These are phyloP conservation scores for Phaeodactylum tricornutum DNA, from an alignment of 108 stramenopile genomes.

Conservation along the genomic window DNA sequence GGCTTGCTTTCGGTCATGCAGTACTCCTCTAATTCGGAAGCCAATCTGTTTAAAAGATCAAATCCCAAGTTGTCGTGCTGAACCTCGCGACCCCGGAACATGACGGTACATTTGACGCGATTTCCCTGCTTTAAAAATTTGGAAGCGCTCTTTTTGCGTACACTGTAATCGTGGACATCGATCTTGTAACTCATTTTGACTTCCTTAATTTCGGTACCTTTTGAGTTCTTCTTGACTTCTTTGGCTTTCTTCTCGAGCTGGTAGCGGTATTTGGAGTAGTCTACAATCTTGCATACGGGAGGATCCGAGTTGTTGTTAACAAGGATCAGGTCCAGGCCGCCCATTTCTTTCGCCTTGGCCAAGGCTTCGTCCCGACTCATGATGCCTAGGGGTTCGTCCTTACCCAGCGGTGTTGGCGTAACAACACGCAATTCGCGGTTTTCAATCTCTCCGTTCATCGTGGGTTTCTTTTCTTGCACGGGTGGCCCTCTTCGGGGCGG, in stretches of 20 bases:
- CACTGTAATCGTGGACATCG: constrained; percentile 90
- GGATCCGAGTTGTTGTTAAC: constrained; percentile 86
- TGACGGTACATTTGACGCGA: constrained; percentile 75
- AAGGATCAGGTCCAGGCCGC: constrained; percentile 81
- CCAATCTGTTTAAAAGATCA: constrained; percentile 56
- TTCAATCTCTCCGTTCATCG: constrained; percentile 75
- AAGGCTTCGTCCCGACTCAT: constrained; percentile 81
- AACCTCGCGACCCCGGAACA: constrained; percentile 75
- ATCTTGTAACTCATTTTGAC: constrained; percentile 97
- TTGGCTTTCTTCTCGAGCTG: constrained; percentile 87
- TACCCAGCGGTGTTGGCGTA: constrained; percentile 40
- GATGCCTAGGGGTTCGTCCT: constrained; percentile 85
- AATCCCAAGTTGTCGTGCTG: constrained; percentile 71
- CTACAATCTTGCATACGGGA: constrained; percentile 91
- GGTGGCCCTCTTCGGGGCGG: constrained; percentile 7
- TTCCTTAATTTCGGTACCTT: constrained; percentile 91
- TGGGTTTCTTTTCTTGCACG: constrained; percentile 43
- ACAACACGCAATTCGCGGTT: constrained; percentile 57
- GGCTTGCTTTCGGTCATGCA: constrained; percentile 58
- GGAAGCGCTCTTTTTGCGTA: constrained; percentile 70
- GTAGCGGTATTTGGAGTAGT: constrained; percentile 93
- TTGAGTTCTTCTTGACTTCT: constrained; percentile 89
- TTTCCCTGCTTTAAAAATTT: constrained; percentile 85
- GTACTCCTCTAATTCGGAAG: constrained; percentile 47
- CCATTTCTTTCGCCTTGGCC: constrained; percentile 74